phyloP scores from a whole-genome alignment of 805 yeast species.

The Cyberlindnera sargentensis region DNA sequence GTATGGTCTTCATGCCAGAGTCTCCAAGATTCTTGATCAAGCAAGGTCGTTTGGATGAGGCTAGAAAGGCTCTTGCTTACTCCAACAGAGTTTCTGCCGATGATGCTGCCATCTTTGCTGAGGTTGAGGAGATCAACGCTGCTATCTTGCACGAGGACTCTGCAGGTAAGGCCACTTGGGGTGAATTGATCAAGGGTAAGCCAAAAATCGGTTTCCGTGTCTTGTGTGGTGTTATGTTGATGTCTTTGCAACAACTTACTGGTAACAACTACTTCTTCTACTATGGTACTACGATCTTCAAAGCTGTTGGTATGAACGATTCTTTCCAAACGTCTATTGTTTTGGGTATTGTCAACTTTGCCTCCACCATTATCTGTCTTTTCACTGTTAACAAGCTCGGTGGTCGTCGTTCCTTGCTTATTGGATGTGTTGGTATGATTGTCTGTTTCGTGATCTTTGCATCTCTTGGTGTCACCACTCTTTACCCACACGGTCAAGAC shows the following conservation, averaged over 20 bases:
- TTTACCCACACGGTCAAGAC: constrained; percentile 36
- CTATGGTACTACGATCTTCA: constrained; percentile 57
- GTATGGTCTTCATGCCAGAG: constrained; percentile 54
- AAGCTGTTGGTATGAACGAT: constrained; percentile 52
- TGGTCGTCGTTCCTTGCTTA: constrained; percentile 40
- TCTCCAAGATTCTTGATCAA: constrained; percentile 64
- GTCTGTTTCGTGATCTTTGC: constrained; percentile 44
- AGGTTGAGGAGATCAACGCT: constrained; percentile 49
- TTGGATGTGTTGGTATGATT: constrained; percentile 44
- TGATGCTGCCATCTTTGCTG: constrained; percentile 48
- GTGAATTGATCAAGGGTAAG: constrained; percentile 57
- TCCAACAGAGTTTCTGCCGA: constrained; percentile 51
- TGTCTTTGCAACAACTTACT: constrained; percentile 61
- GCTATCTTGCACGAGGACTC: constrained; percentile 53
- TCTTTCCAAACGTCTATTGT: constrained; percentile 53
- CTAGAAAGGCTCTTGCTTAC: constrained; percentile 49
- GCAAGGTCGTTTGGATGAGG: constrained; percentile 50
- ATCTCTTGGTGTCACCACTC: constrained; percentile 49
- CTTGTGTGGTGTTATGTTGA: constrained; percentile 45
- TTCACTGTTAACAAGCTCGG: constrained; percentile 48
- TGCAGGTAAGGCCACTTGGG: constrained; percentile 64
- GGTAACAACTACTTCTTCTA: constrained; percentile 65
- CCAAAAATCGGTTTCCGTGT: constrained; percentile 47
- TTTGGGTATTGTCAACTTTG: constrained; percentile 54
- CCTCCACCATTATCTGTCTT: constrained; percentile 45